phyloP scores from a whole-genome alignment of 2,329 filamentous ascomycete species.

The Plectosphaerella cucumerina region DNA sequence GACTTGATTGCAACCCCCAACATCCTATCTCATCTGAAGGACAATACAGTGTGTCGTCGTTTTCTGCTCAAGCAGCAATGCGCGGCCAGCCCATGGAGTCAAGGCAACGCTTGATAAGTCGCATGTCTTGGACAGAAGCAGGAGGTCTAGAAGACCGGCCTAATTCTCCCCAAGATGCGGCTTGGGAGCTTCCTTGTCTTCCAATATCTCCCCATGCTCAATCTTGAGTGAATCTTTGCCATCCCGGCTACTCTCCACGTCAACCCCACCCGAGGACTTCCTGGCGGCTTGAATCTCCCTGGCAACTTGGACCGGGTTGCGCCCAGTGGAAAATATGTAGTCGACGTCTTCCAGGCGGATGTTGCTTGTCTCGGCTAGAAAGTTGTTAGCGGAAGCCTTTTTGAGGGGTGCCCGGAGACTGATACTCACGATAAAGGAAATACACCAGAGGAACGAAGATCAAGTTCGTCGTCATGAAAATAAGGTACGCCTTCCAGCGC shows the following conservation, averaged over 20 bases:
- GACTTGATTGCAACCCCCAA: no score
- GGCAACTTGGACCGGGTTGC: slow-evolving; percentile 5
- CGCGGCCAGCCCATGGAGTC: no score
- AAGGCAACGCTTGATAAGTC: no score
- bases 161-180: no score
- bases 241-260: not conserved
- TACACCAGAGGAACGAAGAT: slow-evolving; percentile 35
- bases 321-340: slow-evolving; percentile 30
- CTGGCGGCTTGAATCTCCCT: not conserved
- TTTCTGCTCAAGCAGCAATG: no score
- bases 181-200: no score
- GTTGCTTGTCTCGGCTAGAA: slow-evolving; percentile 42
- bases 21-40: no score
- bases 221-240: not conserved
- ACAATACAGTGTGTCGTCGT: no score
- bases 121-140: no score
- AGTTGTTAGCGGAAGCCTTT: not conserved
- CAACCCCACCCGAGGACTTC: not conserved
- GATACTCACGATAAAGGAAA: slow-evolving; percentile 31
- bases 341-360: slow-evolving; percentile 47
- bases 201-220: not conserved
- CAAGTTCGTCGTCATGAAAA: slow-evolving; percentile 46
- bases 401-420: not conserved
- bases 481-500: slow-evolving; percentile 45
- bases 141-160: no score